phyloP scores from a whole-genome alignment of 371 early-diverging fungal genomes.

The Mucor sp. region DNA sequence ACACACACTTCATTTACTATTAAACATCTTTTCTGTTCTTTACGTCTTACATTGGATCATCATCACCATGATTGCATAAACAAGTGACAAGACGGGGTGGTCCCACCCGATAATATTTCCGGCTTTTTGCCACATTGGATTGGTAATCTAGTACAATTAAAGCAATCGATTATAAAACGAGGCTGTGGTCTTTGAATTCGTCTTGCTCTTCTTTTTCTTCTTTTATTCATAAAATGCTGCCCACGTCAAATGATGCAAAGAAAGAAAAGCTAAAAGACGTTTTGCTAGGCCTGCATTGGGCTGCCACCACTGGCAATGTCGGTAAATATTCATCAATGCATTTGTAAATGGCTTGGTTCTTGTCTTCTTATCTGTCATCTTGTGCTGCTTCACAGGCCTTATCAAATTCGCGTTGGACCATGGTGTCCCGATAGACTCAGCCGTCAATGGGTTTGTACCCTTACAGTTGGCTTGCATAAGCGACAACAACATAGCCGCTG shows the following conservation, averaged over 20 bases:
- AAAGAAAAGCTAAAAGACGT: constrained; percentile 39
- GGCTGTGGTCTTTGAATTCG: background rate
- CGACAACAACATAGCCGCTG: constrained; percentile 54
- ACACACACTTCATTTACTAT: background rate
- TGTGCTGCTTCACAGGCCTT: constrained; percentile 36
- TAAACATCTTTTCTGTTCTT: background rate
- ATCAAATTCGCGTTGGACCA: constrained; percentile 63
- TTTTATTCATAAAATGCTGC: background rate
- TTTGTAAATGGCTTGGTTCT: background rate
- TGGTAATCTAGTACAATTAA: too few relatives aligned
- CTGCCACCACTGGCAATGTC: constrained; percentile 66
- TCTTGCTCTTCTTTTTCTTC: background rate
- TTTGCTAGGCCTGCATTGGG: constrained; percentile 61
- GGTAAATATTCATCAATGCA: constrained; percentile 37
- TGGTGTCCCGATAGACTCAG: constrained; percentile 65
- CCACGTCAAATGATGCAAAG: constrained; percentile 15
- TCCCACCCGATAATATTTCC: too few relatives aligned
- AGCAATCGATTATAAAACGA: background rate
- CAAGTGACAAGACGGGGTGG: too few relatives aligned
- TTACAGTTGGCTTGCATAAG: constrained; percentile 65
- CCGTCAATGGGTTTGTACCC: constrained; percentile 60
- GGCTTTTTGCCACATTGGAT: too few relatives aligned
- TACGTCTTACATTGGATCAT: background rate
- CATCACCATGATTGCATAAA: too few relatives aligned
- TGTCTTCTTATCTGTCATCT: background rate